Evolutionary conservation across 192 early-diverging fungal genomes (phyloP), one percentile per base, ranked within the genome.

Genomic region (Coemansia sp.): DNA sequence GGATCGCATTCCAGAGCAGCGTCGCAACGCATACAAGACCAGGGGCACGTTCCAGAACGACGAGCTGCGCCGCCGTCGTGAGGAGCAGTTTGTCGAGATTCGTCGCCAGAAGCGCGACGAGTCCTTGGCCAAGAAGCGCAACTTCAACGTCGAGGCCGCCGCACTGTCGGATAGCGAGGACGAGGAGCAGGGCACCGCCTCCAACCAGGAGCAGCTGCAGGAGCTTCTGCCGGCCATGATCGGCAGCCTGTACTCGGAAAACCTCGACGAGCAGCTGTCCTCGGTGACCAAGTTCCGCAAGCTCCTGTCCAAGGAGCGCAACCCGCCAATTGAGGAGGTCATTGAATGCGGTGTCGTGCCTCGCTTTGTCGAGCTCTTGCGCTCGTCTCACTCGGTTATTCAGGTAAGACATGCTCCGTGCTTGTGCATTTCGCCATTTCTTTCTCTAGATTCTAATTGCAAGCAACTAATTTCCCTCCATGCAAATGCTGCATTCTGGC

Each of bases 291-390:
- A 88, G 59, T 99, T 99, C 86, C 88, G 96, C 75, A 97, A 97
- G 84, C 84, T 98, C 22, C 89, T 99, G 37, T 98, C 96, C 25
- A 87, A 89, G 88, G 96, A 97, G 79, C 88, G 89, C 64, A 94
- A 95, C 83, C 97, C 96, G 42, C 97, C 97, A 22, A 99, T 99
- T 73, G 94, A 94, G 59, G 90, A 97, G 76, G 94, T 98, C 62
- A 98, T 99, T 67, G 86, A 84, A 64, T 93, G 90, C 74, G 93
- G 93, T 14, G 96, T 97, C 27, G 93, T 99, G 37, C 92, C 96
- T 9, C 86, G 89, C 41, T 98, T 99, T 85, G 95, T 99, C 39
- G 91, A 96, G 85, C 96, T 98, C 71, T 80, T 99, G 70, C 76
- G 86, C 45, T 96, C 94, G 49, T 82, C 87, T 20, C 88, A 96